phyloP scores from a whole-genome alignment of 805 yeast genomes.

The Ogataea paraovalis region DNA sequence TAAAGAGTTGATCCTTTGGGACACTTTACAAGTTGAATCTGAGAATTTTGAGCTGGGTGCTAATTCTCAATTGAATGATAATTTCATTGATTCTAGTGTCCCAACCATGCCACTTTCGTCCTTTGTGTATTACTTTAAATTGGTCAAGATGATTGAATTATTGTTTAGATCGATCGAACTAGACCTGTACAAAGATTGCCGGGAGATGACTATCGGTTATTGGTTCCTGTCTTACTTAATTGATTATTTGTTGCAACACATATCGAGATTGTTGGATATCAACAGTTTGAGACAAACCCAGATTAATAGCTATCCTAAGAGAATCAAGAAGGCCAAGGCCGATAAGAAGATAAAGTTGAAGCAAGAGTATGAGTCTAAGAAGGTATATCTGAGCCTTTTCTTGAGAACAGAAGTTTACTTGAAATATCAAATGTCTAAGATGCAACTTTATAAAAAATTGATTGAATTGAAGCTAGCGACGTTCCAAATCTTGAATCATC shows the following conservation, averaged over 20 bases:
- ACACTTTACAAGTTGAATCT: slow-evolving; percentile 71
- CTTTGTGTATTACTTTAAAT: slow-evolving; percentile 63
- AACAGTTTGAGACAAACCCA: slow-evolving; percentile 20
- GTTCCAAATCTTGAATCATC: slow-evolving; percentile 22
- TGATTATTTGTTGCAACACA: slow-evolving; percentile 21
- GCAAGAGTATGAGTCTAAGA: slow-evolving; percentile 20
- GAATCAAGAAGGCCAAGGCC: slow-evolving; percentile 24
- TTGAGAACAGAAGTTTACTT: slow-evolving; percentile 11
- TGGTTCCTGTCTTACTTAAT: slow-evolving; percentile 55
- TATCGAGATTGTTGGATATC: slow-evolving; percentile 17
- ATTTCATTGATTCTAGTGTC: slow-evolving; percentile 31
- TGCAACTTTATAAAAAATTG: slow-evolving; percentile 12
- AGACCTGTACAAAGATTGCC: slow-evolving; percentile 58
- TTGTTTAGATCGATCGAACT: slow-evolving; percentile 71
- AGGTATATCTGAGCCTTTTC: slow-evolving; percentile 10
- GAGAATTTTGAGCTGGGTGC: slow-evolving; percentile 57
- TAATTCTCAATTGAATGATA: slow-evolving; percentile 24
- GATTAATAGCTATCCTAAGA: slow-evolving; percentile 17
- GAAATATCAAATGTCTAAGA: slow-evolving; percentile 9
- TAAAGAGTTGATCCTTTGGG: slow-evolving; percentile 59
- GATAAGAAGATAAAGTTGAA: slow-evolving; percentile 23
- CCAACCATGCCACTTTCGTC: slow-evolving; percentile 65
- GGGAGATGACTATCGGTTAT: slow-evolving; percentile 64
- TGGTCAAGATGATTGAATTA: slow-evolving; percentile 69
- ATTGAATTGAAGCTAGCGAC: slow-evolving; percentile 21